A percentile compares a stretch with the other conserved stretches of the same genome.
These are phyloP conservation scores for Cardiospermum halicacabum DNA, from an alignment of 345 rosid genomes.

Conservation along the genomic window DNA sequence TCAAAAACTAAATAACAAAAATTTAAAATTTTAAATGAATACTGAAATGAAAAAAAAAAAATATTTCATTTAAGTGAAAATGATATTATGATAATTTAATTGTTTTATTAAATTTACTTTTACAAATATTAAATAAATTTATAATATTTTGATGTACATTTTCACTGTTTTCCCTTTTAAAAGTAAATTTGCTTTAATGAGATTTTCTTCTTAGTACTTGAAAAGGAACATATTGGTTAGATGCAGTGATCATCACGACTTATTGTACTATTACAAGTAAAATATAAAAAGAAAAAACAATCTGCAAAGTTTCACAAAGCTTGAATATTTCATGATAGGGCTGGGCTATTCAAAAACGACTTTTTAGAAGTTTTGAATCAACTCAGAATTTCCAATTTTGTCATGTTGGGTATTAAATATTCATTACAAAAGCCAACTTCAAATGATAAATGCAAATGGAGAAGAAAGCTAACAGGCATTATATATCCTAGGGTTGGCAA, in stretches of 20 bases:
- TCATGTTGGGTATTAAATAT: neutral
- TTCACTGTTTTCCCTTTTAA: neutral
- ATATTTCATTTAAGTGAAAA: too few species aligned
- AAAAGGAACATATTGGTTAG: neutral
- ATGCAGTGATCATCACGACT: neutral
- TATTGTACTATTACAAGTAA: neutral
- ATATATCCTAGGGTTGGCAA: neutral
- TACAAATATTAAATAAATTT: too few species aligned
- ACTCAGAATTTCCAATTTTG: neutral
- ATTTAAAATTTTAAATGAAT: too few species aligned
- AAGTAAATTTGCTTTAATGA: neutral
- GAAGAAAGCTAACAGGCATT: neutral
- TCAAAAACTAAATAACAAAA: too few species aligned
- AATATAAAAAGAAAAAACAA: neutral
- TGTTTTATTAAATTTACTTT: too few species aligned
- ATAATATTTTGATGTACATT: too few species aligned
- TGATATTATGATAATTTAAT: too few species aligned
- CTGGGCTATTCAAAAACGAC: neutral
- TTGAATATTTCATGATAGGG: neutral
- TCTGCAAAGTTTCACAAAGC: neutral
- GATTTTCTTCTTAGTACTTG: neutral
- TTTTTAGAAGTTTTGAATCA: neutral
- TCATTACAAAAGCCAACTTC: neutral
- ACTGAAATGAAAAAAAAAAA: too few species aligned
- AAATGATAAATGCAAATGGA: neutral